These are phyloP conservation scores for Golubevia sp. DNA, from an alignment of 1,284 basidiomycete species.

Conservation along the genomic window DNA sequence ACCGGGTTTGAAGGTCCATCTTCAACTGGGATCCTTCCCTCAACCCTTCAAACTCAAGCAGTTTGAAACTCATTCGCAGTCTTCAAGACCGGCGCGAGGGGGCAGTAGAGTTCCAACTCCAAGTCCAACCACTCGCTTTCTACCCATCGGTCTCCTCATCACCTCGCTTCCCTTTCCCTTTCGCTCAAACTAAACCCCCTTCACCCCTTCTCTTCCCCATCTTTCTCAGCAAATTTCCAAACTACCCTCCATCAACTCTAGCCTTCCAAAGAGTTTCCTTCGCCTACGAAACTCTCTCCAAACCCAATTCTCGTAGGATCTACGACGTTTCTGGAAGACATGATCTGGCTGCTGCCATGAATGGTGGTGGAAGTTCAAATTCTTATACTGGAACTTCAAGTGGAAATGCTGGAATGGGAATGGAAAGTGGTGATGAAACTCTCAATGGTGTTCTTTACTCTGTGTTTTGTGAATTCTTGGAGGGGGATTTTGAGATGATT, in stretches of 20 bases:
- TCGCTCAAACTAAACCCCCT: background rate
- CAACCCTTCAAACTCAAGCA: too few relatives aligned
- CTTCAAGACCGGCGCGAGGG: too few relatives aligned
- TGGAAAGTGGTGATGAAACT: conserved; percentile 69
- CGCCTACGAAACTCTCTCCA: conserved; percentile 78
- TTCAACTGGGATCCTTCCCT: too few relatives aligned
- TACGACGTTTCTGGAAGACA: conserved; percentile 69
- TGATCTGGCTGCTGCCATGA: conserved; percentile 29
- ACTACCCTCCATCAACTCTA: conserved; percentile 73
- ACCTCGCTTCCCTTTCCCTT: background rate
- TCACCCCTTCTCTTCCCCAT: background rate
- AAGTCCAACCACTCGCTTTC: conserved; percentile 1
- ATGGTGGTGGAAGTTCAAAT: conserved; percentile 10
- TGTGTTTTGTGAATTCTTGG: conserved; percentile 78
- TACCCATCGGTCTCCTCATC: background rate
- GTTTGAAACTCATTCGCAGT: too few relatives aligned
- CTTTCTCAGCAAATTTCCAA: conserved; percentile 74
- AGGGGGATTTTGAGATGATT: conserved; percentile 81
- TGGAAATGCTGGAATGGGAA: background rate
- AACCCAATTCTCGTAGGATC: conserved; percentile 70
- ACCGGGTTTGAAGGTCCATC: too few relatives aligned
- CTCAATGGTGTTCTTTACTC: conserved; percentile 74
- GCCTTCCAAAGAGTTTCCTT: conserved; percentile 84
- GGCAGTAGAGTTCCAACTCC: too few relatives aligned
- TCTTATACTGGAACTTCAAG: background rate